Percentiles rank a stretch among this genome's conserved stretches.
Conservation (phyloP, 2,329 filamentous ascomycete genomes). For the Aspergillus uvarum region DNA sequence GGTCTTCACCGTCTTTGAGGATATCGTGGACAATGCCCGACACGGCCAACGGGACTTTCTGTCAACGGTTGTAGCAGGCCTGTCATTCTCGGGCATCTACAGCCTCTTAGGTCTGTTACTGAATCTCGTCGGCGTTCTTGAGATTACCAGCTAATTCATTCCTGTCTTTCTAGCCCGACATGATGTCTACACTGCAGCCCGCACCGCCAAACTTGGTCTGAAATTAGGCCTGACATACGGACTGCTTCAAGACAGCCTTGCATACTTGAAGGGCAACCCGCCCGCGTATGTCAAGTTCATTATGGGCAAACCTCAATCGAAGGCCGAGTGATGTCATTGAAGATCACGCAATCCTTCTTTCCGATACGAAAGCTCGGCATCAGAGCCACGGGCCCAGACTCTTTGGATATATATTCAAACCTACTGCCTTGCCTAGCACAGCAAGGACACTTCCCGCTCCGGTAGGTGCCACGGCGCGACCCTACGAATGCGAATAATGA, state of each 20-base stretch:
- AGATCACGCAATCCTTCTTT: slow-evolving; percentile 3
- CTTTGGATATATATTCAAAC: background rate
- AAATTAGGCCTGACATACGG: slow-evolving; percentile 78
- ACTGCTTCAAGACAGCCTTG: slow-evolving; percentile 72
- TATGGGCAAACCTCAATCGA: slow-evolving; percentile 46
- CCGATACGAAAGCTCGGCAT: background rate
- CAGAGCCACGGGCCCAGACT: background rate
- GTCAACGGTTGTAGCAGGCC: slow-evolving; percentile 77
- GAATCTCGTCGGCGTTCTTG: background rate
- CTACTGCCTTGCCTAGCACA: background rate
- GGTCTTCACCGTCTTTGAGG: slow-evolving; percentile 78
- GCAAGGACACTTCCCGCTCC: background rate
- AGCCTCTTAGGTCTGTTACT: slow-evolving; percentile 73
- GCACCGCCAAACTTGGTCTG: slow-evolving; percentile 77
- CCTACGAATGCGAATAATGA: background rate
- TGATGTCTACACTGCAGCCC: slow-evolving; percentile 70
- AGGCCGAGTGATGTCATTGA: slow-evolving; percentile 20
- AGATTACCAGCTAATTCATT: slow-evolving; percentile 9
- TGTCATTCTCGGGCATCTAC: slow-evolving; percentile 82
- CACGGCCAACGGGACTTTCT: slow-evolving; percentile 67
- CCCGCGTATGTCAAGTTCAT: slow-evolving; percentile 73
- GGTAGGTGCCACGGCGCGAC: background rate
- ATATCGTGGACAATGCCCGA: slow-evolving; percentile 71
- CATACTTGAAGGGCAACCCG: slow-evolving; percentile 66
- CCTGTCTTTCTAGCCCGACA: slow-evolving; percentile 63